Evolutionary conservation across 2,329 filamentous ascomycete species (phyloP).

Genomic region (Daldinia eschscholtzii): DNA sequence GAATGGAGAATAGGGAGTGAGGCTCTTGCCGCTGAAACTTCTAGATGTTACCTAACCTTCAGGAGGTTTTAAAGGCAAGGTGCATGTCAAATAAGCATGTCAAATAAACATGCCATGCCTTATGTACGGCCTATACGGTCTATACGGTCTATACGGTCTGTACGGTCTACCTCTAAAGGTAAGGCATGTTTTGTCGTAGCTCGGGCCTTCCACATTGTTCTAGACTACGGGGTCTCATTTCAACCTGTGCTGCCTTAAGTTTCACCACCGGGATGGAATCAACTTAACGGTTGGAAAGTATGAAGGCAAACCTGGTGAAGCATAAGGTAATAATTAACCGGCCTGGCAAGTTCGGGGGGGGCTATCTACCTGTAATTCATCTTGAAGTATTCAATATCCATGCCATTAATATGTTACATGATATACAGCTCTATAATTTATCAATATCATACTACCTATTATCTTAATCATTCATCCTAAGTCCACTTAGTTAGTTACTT

Average conservation of each 20-base stretch:
- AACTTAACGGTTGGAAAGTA: not conserved
- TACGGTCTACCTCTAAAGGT: not conserved
- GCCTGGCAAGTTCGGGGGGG: conserved; percentile 5
- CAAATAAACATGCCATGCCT: not conserved
- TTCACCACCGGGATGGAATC: conserved; percentile 35
- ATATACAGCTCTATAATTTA: not conserved
- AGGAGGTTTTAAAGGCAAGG: conserved; percentile 10
- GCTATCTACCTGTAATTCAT: not conserved
- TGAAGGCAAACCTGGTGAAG: not conserved
- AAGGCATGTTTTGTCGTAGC: not conserved
- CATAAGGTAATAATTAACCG: conserved; percentile 9
- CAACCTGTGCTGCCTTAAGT: conserved; percentile 24
- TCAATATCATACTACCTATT: not conserved
- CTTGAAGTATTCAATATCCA: not conserved
- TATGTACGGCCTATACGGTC: not conserved
- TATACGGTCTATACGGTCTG: too few species aligned
- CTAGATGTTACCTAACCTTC: conserved; percentile 23
- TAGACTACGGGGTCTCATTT: conserved; percentile 37
- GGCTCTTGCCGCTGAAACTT: conserved; percentile 34
- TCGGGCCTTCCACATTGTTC: conserved; percentile 24
- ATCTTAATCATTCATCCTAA: not conserved
- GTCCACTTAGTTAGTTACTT: not conserved
- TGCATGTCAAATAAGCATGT: not conserved
- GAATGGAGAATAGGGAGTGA: conserved; percentile 1
- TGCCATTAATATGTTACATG: not conserved